A percentile compares a stretch with the other conserved stretches of the same genome.
phyloP scores from a whole-genome alignment of 441 rosid species.

The Pelargonium fulgidum region DNA sequence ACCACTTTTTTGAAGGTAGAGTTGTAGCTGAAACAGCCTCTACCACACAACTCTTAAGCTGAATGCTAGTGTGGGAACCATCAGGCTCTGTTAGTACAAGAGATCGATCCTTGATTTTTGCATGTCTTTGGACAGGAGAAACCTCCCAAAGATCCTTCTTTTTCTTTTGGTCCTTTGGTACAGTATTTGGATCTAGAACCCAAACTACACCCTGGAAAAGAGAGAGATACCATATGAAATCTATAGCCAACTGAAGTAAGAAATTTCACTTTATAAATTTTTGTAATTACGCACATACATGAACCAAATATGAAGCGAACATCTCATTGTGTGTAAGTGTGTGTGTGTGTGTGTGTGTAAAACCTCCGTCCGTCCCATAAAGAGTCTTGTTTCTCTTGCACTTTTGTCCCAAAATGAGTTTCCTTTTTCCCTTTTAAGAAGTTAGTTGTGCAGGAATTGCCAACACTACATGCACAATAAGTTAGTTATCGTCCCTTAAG shows the following conservation, averaged over 20 bases:
- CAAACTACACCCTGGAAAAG: conserved; percentile 60
- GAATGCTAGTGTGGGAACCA: conserved; percentile 38
- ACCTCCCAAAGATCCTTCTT: conserved; percentile 56
- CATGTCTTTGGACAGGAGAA: conserved; percentile 49
- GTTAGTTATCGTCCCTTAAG: no score
- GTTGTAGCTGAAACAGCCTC: conserved; percentile 78
- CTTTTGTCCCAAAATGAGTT: no score
- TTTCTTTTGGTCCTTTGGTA: conserved; percentile 49
- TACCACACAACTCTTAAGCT: conserved; percentile 49
- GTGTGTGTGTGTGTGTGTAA: background rate
- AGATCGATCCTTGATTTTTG: conserved; percentile 43
- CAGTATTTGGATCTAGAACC: conserved; percentile 63
- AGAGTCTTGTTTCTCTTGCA: no score
- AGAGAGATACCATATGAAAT: background rate
- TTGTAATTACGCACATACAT: background rate
- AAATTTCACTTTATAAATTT: background rate
- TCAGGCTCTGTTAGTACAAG: conserved; percentile 50
- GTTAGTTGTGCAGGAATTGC: no score
- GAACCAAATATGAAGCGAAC: background rate
- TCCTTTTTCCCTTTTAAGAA: no score
- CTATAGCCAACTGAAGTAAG: conserved; percentile 2
- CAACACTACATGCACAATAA: no score
- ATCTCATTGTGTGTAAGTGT: background rate
- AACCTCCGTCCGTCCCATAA: no score
- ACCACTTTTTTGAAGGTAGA: conserved; percentile 75